Base-by-base conservation (phyloP, 202 grass and related monocot genomes). In the Carex arenaria region DNA sequence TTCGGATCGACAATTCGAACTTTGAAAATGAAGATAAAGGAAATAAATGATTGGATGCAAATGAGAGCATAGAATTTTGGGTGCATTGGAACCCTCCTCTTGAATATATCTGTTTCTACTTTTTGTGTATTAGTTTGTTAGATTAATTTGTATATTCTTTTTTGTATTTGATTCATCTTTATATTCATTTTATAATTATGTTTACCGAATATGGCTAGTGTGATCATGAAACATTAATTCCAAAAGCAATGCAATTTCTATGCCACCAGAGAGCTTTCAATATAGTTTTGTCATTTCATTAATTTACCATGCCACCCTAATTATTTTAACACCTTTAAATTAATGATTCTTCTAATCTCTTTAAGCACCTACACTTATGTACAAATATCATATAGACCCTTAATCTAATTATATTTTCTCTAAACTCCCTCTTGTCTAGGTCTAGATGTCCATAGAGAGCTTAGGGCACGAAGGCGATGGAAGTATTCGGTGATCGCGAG, bases 401-500 rank as follows among this genome's bases (percentile, higher is more conserved):
- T n/a, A n/a, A n/a, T 77, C 26, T 57, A 77, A 36, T 75, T 77
- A n/a, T n/a, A n/a, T n/a, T 19, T 28, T 57, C 23, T 17, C 51
- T 34, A 77, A 57, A 57, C 12, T 59, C 73, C 52, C 7, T 34
- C 73, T 57, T 32, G 51, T 57, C 73, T 77, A 11, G 73, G 28
- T 77, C 73, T 70, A 15, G 86, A 56, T 0, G 45, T 9, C 73
- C 81, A 84, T 18, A 84, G 52, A 18, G 64, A 84, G 38, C 86
- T 84, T 9, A 87, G 54, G 2, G 81, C 64, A 6, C 86, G 81
- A 22, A 87, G 86, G 7, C 86, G 86, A 32, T 84, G 64, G 11
- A 84, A 87, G 81, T 87, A 84, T 15, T 87, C 86, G 36, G 72
- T 49, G n/a, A 87, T 79, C 38, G 62, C 72, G 2, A 87, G 51